phyloP scores from a whole-genome alignment of 208 protist genomes.

The Trichomonas tenax region DNA sequence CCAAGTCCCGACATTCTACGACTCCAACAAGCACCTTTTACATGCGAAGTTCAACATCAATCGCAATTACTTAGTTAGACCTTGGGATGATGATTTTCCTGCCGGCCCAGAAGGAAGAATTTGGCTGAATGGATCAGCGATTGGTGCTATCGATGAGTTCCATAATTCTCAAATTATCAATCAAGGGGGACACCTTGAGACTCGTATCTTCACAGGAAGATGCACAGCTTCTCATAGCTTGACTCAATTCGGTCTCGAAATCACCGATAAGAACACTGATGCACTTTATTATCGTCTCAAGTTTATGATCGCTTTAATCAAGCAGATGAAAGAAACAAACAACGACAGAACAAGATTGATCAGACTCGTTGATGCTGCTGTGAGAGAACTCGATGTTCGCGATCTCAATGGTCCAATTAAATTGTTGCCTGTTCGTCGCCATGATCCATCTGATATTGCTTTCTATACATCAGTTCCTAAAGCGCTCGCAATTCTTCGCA shows the following conservation, averaged over 20 bases:
- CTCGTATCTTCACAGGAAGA: neutral
- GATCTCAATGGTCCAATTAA: neutral
- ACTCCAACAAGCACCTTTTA: neutral
- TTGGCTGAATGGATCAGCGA: neutral
- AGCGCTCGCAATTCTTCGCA: neutral
- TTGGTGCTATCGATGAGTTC: neutral
- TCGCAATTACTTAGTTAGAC: neutral
- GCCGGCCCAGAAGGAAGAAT: slow-evolving; percentile 3
- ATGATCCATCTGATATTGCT: neutral
- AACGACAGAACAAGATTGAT: neutral
- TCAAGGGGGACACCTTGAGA: neutral
- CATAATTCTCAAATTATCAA: neutral
- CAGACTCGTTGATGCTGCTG: neutral
- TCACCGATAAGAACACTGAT: neutral
- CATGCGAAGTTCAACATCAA: neutral
- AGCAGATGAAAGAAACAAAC: neutral
- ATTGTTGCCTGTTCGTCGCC: neutral
- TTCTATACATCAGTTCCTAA: neutral
- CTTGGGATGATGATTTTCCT: slow-evolving; percentile 5
- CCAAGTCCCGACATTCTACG: neutral
- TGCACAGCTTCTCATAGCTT: neutral
- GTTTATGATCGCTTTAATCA: neutral
- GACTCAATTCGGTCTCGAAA: neutral
- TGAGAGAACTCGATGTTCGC: neutral
- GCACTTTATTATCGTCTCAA: neutral